Evolutionary conservation across 345 rosid species (phyloP), one percentile per base, ranked within the genome.

Genomic region (Odontarrhena argentea): DNA sequence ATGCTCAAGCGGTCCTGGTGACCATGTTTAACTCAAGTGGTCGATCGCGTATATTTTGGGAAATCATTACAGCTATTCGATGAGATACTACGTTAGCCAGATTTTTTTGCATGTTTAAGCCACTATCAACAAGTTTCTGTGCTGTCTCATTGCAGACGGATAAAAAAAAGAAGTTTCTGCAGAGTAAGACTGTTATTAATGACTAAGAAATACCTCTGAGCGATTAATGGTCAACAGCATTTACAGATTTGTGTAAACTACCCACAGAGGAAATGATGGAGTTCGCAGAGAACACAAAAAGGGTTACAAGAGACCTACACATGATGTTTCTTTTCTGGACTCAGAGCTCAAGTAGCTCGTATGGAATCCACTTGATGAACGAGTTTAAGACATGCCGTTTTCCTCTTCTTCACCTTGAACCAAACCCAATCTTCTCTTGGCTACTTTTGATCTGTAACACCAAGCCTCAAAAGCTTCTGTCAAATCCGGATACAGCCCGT

Each of bases 401-500:
- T 63, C 73, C 8, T 74, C 68, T 32, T 60, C 70, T 65, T 74
- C 67, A 7, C 67, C 79, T 3, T n/a, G 60, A 1, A 74, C 2
- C 40, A 72, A 65, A 24, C 84, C 85, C 46, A 89, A 71, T 67
- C 87, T 86, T 74, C 87, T 85, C 83, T 78, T 82, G 28, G 96
- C 89, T 15, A 84, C 85, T 79, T 87, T 89, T 60, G 96, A 81
- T 76, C 94, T 77, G 71, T 78, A 85, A 78, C 97, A 87, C 98
- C 97, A 93, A 46, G 82, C 82, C 73, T 93, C 97, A 63, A 90
- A 90, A 48, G 90, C 98, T 76, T 93, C 96, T 0, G 94, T 86
- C 66, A 93, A 78, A 77, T 93, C 96, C 11, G 97, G 98, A 83
- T 90, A 93, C 63, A 78, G 72, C 50, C 83, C 81, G 7, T 77